These are phyloP conservation scores for Mentha longifolia DNA, from an alignment of 257 asterid genomes.

Conservation along the genomic window DNA sequence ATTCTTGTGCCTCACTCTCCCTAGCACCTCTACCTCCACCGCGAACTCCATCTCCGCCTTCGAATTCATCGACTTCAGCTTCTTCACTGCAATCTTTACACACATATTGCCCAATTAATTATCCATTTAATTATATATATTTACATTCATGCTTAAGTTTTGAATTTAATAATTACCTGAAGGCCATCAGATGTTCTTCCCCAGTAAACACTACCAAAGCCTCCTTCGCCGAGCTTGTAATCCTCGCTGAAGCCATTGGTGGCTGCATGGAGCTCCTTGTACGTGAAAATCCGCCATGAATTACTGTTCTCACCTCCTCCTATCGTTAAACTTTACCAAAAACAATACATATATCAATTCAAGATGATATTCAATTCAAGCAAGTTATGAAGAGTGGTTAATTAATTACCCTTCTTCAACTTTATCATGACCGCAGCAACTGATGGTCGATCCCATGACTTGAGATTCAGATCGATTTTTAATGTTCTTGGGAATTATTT, in stretches of 20 bases:
- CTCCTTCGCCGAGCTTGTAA: constrained; percentile 87
- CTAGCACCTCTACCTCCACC: constrained; percentile 85
- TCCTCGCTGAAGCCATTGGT: constrained; percentile 83
- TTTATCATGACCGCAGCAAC: constrained; percentile 71
- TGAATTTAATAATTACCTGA: constrained; percentile 75
- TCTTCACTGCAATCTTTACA: constrained; percentile 81
- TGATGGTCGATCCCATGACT: constrained; percentile 62
- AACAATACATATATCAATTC: neutral
- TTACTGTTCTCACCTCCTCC: constrained; percentile 44
- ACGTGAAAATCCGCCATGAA: constrained; percentile 76
- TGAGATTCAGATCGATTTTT: constrained; percentile 12
- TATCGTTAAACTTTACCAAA: constrained; percentile 39
- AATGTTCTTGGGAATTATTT: neutral
- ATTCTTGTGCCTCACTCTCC: constrained; percentile 84
- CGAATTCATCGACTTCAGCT: constrained; percentile 75
- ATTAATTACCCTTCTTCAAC: constrained; percentile 62
- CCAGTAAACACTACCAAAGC: constrained; percentile 91
- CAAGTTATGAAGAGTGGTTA: too few relatives aligned
- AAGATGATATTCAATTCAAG: too few relatives aligned
- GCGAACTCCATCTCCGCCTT: constrained; percentile 95
- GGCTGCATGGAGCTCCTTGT: constrained; percentile 74
- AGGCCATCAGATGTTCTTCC: constrained; percentile 85
- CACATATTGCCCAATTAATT: too few relatives aligned
- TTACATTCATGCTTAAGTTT: too few relatives aligned
- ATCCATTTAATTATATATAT: too few relatives aligned